Base-by-base conservation (phyloP, 805 yeast species). In the Yarrowia osloensis region DNA sequence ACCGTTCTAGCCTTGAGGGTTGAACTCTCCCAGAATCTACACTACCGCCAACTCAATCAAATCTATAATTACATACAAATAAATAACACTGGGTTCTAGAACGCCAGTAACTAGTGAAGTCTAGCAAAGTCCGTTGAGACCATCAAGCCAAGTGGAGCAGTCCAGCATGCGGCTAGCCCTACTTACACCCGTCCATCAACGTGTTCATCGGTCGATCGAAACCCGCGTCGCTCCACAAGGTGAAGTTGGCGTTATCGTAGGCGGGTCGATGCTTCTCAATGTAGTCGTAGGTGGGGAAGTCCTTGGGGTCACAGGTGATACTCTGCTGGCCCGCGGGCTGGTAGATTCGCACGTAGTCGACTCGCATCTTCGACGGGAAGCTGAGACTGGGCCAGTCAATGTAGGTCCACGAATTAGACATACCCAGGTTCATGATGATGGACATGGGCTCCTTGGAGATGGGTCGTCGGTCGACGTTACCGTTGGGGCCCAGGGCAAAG, bases 371-470 rank as follows among this genome's bases (percentile, higher is more conserved):
- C 13, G 84, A 84, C 1, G 99, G 99, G 84, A 94, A 94, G 52
- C 78, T 78, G 68, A 93, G 79, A 29, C 75, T 74, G 55, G 86
- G 85, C 97, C 97, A 94, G 78, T 92, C 94, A 70, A 94, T 94
- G 76, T 90, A 91, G 8, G 95, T 90, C 98, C 98, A 94, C 68
- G 86, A 89, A 73, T 88, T 89, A 11, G 98, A 93, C 65, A 94
- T 79, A 81, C 97, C 99, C 79, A 94, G 78, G 76, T 94, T 94
- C 81, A 94, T 74, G 71, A 94, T 79, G 69, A 94, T 83, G 1
- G 96, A 84, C 98, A 94, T 92, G 70, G 98, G 98, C 75, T 94
- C 99, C 75, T 89, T 88, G 24, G 95, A 82, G 35, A 94, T 84
- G 70, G 84, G 78, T 76, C 98, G 86, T 88, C 89, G 86, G 49